A percentile compares a stretch with the other conserved stretches of the same genome.
Evolutionary conservation across 1,284 basidiomycete genomes (phyloP).

Genomic region (Hortiboletus rubellus): DNA sequence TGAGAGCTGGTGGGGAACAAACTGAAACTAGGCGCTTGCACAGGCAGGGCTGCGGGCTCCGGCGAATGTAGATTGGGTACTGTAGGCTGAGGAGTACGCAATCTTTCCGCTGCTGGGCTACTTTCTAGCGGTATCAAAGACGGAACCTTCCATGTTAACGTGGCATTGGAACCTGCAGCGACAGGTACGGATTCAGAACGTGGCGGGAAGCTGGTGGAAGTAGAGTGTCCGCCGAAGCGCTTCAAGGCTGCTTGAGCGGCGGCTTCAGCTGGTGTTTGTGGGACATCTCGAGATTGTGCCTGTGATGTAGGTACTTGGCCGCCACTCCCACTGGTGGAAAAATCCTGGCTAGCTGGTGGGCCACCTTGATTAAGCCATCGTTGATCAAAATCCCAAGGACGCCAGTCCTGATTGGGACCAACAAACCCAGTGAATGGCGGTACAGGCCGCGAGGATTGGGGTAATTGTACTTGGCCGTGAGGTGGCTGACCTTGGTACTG

Average conservation of each 20-base stretch:
- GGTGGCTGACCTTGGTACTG: slow-evolving; percentile 46
- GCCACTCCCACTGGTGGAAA: slow-evolving; percentile 9
- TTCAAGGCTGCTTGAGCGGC: slow-evolving; percentile 48
- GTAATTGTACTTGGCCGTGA: slow-evolving; percentile 24
- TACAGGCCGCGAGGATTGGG: slow-evolving; percentile 37
- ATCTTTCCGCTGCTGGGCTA: slow-evolving; percentile 3
- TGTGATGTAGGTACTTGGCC: slow-evolving; percentile 12
- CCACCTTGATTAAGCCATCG: slow-evolving; percentile 28
- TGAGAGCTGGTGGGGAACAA: neutral
- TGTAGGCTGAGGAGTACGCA: slow-evolving; percentile 4
- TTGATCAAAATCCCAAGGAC: slow-evolving; percentile 51
- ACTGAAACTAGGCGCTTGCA: neutral
- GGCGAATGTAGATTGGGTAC: slow-evolving; percentile 1
- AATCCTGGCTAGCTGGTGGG: slow-evolving; percentile 1
- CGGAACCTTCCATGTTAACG: slow-evolving; percentile 39
- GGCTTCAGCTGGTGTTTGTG: slow-evolving; percentile 41
- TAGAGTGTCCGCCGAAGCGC: slow-evolving; percentile 28
- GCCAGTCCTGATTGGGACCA: slow-evolving; percentile 64
- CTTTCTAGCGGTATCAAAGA: slow-evolving; percentile 56
- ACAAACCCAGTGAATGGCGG: slow-evolving; percentile 58
- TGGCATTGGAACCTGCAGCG: slow-evolving; percentile 12
- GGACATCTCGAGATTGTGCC: slow-evolving; percentile 10
- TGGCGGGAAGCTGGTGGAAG: neutral
- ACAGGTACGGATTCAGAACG: slow-evolving; percentile 8
- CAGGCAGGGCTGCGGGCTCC: neutral